These are phyloP conservation scores for Ustilago trichophora DNA, from an alignment of 1,284 basidiomycete genomes.

Conservation along the genomic window DNA sequence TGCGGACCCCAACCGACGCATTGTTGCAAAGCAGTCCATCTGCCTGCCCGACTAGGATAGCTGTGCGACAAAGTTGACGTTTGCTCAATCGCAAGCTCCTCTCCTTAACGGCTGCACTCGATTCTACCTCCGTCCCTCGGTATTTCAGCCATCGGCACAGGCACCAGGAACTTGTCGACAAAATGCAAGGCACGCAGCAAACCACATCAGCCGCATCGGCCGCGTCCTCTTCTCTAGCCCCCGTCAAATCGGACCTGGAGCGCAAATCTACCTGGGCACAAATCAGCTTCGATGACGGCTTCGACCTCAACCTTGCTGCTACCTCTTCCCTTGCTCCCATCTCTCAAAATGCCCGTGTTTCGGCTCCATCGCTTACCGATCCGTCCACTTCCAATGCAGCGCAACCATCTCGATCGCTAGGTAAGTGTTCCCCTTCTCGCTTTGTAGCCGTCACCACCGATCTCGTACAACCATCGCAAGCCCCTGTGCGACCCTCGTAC, in stretches of 20 bases:
- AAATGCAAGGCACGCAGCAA: conserved; percentile 8
- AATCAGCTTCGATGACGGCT: conserved; percentile 44
- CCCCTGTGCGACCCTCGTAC: conserved; percentile 8
- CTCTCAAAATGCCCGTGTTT: background rate
- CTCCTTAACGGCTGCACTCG: too few relatives aligned
- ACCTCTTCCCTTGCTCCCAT: conserved; percentile 16
- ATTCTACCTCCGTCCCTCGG: too few relatives aligned
- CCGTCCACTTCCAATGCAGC: background rate
- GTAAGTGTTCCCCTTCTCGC: too few relatives aligned
- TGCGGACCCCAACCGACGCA: too few relatives aligned
- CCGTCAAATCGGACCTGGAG: conserved; percentile 10
- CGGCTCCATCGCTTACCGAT: background rate
- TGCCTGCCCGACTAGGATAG: too few relatives aligned
- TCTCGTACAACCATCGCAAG: too few relatives aligned
- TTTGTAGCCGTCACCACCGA: background rate
- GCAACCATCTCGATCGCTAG: too few relatives aligned
- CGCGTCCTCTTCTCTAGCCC: conserved; percentile 2
- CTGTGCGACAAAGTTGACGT: too few relatives aligned
- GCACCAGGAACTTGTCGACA: background rate
- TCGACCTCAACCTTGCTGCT: conserved; percentile 35
- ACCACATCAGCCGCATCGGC: conserved; percentile 8
- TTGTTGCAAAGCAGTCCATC: too few relatives aligned
- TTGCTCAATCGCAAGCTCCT: too few relatives aligned
- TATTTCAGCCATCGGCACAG: too few relatives aligned
- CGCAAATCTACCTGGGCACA: conserved; percentile 42